These are phyloP conservation scores for Acrasis kona DNA, from an alignment of 78 protist species.

Conservation along the genomic window DNA sequence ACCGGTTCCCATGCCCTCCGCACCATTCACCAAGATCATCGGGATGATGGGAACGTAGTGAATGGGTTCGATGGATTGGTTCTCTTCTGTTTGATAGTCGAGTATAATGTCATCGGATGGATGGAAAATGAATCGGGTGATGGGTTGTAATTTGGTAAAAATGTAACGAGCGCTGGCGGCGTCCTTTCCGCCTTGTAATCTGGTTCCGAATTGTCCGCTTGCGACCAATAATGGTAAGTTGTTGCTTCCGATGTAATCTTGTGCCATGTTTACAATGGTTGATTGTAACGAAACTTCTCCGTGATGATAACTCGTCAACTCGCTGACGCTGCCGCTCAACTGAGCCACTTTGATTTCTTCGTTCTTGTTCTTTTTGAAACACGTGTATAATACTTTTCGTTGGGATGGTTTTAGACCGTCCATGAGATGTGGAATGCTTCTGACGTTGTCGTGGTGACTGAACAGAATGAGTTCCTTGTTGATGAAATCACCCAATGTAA, in stretches of 20 bases:
- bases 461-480: conserved; percentile 60
- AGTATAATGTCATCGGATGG: conserved; percentile 82
- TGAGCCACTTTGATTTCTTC: conserved; percentile 96
- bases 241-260: conserved; percentile 88
- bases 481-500: not conserved
- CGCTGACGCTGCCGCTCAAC: conserved; percentile 76
- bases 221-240: conserved; percentile 87
- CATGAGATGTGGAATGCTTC: conserved; percentile 88
- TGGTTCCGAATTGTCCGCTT: conserved; percentile 94
- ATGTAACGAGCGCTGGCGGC: conserved; percentile 93
- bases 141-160: conserved; percentile 55
- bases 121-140: conserved; percentile 79
- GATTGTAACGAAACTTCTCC: conserved; percentile 82
- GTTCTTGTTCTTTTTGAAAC: conserved; percentile 91
- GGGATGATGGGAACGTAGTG: conserved; percentile 92
- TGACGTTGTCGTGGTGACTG: conserved; percentile 76
- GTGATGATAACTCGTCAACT: conserved; percentile 95
- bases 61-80: conserved; percentile 86
- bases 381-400: conserved; percentile 88
- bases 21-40: conserved; percentile 94
- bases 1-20: conserved; percentile 94
- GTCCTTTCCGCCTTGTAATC: conserved; percentile 89
- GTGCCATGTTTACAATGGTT: conserved; percentile 92
- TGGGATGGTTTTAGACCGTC: conserved; percentile 97
- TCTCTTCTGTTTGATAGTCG: conserved; percentile 80